Base-by-base conservation (phyloP, 2,329 filamentous ascomycete species). In the Diaporthe capsici region DNA sequence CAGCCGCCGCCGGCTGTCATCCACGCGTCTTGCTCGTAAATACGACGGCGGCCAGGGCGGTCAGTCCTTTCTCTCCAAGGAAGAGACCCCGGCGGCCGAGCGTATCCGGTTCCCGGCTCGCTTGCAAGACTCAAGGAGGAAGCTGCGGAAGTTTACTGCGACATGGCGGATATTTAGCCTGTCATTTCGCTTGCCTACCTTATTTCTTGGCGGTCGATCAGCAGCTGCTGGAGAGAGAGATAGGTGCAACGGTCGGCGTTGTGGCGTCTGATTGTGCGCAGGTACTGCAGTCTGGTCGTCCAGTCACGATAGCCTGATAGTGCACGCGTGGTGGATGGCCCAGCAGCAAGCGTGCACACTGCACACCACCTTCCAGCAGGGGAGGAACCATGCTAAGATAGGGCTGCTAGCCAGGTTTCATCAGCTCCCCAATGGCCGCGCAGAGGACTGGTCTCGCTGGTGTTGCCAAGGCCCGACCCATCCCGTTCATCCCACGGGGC, bases 401-500 rank as follows among this genome's bases (percentile, higher is more conserved):
- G 49, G 65, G 65, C 65, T 70, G 65, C 49, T 53, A 28, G 47
- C 42, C 10, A 49, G 65, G 49, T 55, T 70, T 70, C 65, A 70
- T 28, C n/a, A 12, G 8, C 22, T 28, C 22, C 4, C 65, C 65
- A 70, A 39, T 70, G 65, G 49, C 49, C 6, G 37, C 34, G 2
- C 65, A 55, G 49, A 51, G n/a, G 42, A 37, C 8, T 25, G 49
- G 17, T 42, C n/a, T 55, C 13, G 65, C 65, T 25, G 49, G 17
- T 42, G 34, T 55, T 22, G 65, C 65, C 65, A 70, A 70, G 65
- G 15, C 65, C 17, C 65, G 13, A 31, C 6, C 31, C 15, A 39
- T 15, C 49, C 65, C 65, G 65, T 70, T 70, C 65, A 70, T 70
- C 65, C 65, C 65, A 55, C 31, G n/a, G n/a, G 34, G n/a, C 47